Base-by-base conservation (phyloP, 345 rosid species). In the Schrenkiella parvula region DNA sequence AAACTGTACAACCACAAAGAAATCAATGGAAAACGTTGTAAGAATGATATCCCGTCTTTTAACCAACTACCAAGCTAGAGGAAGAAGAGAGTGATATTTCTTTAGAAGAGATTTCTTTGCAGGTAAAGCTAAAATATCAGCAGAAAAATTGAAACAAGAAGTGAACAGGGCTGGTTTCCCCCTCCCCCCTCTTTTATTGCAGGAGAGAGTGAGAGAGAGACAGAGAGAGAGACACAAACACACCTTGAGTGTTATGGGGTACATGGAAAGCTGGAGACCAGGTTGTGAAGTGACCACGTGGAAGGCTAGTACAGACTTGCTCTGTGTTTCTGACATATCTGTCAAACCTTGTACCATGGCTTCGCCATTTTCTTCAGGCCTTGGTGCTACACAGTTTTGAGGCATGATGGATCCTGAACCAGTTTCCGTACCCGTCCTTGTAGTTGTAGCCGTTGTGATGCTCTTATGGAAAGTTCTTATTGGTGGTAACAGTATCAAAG, bases 241-340 rank as follows among this genome's bases (percentile, higher is more conserved):
- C 31, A 93, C 98, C 98, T 93, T 93, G 78, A 93, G 77, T 70
- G 92, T 86, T 13, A 88, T 85, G 46, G 92, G 96, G 72, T 41
- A 85, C 73, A 74, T 67, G 74, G 77, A 15, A 53, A 73, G 72
- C 38, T 83, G 88, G 74, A 82, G 71, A 57, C 73, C 68, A 65
- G 84, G 78, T 55, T 81, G 90, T 59, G 87, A 66, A 54, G 79
- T 77, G 50, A 42, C 72, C 42, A 59, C 57, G 39, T 86, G 83
- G 81, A 81, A 80, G 57, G 82, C 65, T 66, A 70, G 73, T 52
- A 73, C 81, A 70, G 86, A 44, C 58, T 43, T 72, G 77, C 53
- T 80, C 46, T 81, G 81, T 64, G 82, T 68, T 67, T 75, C 86
- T 32, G 83, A 69, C 89, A 48, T 77, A 70, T 79, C 81, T 47